Percentiles rank a stretch among this genome's conserved stretches.
Conservation (phyloP, 75 land plant genomes). For the Larix kaempferi region DNA sequence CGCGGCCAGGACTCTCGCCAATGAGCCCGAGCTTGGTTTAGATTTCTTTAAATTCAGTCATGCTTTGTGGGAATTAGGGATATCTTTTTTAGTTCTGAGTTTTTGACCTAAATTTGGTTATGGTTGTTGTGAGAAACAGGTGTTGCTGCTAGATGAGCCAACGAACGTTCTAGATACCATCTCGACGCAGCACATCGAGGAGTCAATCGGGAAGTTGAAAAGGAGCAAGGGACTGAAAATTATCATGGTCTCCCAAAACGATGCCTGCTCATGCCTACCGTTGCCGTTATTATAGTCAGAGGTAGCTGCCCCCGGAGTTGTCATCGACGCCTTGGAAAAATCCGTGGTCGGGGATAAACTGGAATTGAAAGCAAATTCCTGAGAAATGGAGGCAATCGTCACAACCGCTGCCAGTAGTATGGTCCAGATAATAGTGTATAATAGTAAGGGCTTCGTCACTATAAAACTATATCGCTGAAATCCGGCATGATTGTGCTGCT, state of each 20-base stretch:
- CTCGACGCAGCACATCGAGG: conserved; percentile 88
- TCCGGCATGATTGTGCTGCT: too few species aligned
- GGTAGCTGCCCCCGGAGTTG: not conserved
- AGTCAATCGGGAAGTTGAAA: conserved; percentile 59
- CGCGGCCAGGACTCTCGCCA: too few species aligned
- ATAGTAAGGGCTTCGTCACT: conserved; percentile 11
- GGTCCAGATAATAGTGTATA: conserved; percentile 35
- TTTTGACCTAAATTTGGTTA: not conserved
- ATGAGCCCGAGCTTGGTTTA: too few species aligned
- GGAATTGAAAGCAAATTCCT: conserved; percentile 60
- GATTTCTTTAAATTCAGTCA: too few species aligned
- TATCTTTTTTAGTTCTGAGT: too few species aligned
- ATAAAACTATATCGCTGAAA: too few species aligned
- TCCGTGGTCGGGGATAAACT: conserved; percentile 33
- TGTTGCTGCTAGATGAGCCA: conserved; percentile 85
- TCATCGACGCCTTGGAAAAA: conserved; percentile 26
- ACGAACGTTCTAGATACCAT: conserved; percentile 93
- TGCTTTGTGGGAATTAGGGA: too few species aligned
- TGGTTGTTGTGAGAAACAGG: conserved; percentile 26
- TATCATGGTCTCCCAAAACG: conserved; percentile 69
- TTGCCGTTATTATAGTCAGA: not conserved
- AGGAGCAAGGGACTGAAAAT: conserved; percentile 53
- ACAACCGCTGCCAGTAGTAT: conserved; percentile 46
- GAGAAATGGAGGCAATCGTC: conserved; percentile 50
- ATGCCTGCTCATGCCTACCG: too few species aligned